Base-by-base conservation (phyloP, 352 stramenopile genomes). In the Phytophthora litchii region DNA sequence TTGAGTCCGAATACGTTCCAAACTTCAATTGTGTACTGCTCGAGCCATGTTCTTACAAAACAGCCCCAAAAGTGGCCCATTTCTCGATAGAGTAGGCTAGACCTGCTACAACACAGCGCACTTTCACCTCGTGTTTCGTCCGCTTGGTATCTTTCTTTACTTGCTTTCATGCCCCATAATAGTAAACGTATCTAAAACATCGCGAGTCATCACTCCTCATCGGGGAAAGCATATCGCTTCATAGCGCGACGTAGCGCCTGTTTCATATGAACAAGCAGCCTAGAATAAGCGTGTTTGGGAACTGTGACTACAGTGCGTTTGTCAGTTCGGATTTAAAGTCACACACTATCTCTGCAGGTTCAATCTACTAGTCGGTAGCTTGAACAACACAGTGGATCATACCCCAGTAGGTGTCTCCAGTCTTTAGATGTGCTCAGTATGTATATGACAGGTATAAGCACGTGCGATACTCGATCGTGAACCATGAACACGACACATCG, bases 241-340 rank as follows among this genome's bases (percentile, higher is more conserved):
- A 61, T 67, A 2, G 20, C 27, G 3, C 52, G 43, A 21, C 50
- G 58, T n/a, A 67, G n/a, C 19, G 58, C 42, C 36, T 67, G 58
- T 31, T 67, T 67, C 40, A 61, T 16, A 45, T 67, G 50, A 45
- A 67, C 29, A 67, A 10, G 31, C 49, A 67, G 0, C 58, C 31
- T 9, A 54, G 2, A 13, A 59, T 13, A 16, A 50, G 14, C 23
- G 34, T 25, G n/a, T 52, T 53, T 3, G 48, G 49, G 5, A 54
- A 60, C 48, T 49, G 49, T 5, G 16, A 23, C 43, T 49, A 35
- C 1, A 60, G 12, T 3, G 58, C 38, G 14, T 53, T 35, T 19
- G 60, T 60, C 1, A 66, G 19, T 0, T 5, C 38, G n/a, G 40
- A 2, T 10, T 43, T 27, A 38, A 50, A 50, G 34, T 42, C 38